phyloP scores from a whole-genome alignment of 306 rosid species.

The Morella rubra region DNA sequence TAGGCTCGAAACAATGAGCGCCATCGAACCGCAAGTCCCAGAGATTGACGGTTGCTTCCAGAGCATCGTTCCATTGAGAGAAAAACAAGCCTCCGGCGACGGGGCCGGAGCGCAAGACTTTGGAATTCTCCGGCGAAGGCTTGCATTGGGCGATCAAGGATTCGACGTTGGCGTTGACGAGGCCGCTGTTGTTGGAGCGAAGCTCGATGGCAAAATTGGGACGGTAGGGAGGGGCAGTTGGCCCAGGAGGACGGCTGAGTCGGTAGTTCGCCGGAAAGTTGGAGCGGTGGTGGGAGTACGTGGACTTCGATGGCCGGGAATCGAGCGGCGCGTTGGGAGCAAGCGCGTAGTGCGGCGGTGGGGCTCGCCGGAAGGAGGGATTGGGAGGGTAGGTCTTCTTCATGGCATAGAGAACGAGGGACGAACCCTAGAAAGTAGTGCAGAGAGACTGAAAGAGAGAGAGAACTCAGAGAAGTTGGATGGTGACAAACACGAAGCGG shows the following conservation, averaged over 20 bases:
- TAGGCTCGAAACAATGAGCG: conserved; percentile 48
- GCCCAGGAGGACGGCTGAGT: conserved; percentile 26
- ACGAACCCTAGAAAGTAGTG: conserved; percentile 31
- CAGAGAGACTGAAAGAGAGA: background rate
- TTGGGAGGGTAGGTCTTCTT: conserved; percentile 4
- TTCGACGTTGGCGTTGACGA: conserved; percentile 16
- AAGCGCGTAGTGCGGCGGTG: conserved; percentile 17
- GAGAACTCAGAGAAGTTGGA: background rate
- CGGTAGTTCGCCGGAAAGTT: conserved; percentile 13
- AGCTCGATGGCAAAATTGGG: conserved; percentile 50
- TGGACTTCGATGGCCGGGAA: conserved; percentile 1
- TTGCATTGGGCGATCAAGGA: conserved; percentile 42
- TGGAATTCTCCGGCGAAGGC: conserved; percentile 29
- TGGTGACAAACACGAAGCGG: background rate
- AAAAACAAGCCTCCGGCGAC: conserved; percentile 47
- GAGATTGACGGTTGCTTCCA: conserved; percentile 49
- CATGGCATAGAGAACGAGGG: conserved; percentile 38
- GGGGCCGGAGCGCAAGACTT: conserved; percentile 1
- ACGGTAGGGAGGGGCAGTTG: background rate
- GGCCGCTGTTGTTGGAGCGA: conserved; percentile 23
- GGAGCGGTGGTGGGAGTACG: background rate
- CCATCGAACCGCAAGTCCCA: conserved; percentile 64
- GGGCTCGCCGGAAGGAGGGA: conserved; percentile 1
- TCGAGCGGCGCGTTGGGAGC: background rate
- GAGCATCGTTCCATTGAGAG: conserved; percentile 50